Conservation (phyloP, 768 basidiomycete species). For the Rhodosporidiobolus sp. region DNA sequence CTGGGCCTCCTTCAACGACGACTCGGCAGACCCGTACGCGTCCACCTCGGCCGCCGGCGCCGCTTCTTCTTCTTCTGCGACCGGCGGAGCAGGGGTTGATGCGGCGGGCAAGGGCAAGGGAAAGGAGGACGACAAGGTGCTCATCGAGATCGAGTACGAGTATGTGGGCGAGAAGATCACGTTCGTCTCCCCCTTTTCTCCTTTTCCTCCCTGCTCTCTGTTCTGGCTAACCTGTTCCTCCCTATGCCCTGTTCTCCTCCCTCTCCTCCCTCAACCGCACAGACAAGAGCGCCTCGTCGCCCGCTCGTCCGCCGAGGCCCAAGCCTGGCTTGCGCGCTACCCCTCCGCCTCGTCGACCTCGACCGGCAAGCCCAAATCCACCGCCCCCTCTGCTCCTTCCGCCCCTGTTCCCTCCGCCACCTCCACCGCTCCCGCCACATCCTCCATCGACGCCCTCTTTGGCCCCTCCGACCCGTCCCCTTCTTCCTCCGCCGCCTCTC, state of each 20-base stretch:
- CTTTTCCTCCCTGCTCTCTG: not conserved
- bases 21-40: not conserved
- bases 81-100: too few species aligned
- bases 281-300: slow-evolving; percentile 73
- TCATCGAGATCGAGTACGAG: slow-evolving; percentile 63
- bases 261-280: slow-evolving; percentile 19
- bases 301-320: slow-evolving; percentile 70
- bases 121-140: slow-evolving; percentile 39
- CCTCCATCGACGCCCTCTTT: slow-evolving; percentile 28
- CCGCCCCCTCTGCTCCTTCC: not conserved
- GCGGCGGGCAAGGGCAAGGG: slow-evolving; percentile 5
- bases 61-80: not conserved
- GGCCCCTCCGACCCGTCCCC: slow-evolving; percentile 4
- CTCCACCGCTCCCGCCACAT: not conserved
- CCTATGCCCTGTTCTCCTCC: slow-evolving; percentile 17
- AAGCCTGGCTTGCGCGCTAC: slow-evolving; percentile 60
- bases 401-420: not conserved
- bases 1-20: slow-evolving; percentile 42
- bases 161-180: slow-evolving; percentile 74
- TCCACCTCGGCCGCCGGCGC: not conserved
- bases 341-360: slow-evolving; percentile 2
- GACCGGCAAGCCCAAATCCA: slow-evolving; percentile 12
- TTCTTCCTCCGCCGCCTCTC: not conserved
- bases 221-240: not conserved
- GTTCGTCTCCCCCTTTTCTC: slow-evolving; percentile 53